Base-by-base conservation (phyloP, 2,329 filamentous ascomycete genomes). In the Trichothecium sympodiale region DNA sequence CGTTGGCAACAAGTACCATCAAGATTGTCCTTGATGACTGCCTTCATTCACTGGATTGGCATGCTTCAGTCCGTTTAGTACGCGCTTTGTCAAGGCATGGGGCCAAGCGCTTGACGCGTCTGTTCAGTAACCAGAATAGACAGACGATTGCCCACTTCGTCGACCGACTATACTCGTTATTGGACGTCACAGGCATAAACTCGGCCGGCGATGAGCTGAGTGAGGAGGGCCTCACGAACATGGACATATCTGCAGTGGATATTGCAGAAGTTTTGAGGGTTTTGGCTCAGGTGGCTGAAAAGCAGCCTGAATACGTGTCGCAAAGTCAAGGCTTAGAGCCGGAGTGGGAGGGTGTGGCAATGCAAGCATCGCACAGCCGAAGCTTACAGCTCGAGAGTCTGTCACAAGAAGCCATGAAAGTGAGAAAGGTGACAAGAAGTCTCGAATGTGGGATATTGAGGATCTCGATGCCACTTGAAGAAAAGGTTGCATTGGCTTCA, bases 11-110 rank as follows among this genome's bases (percentile, higher is more conserved):
- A 13, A 29, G 33, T 3, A 44, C 56, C 1, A 46, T 63, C n/a
- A 49, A 44, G 31, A 51, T 57, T 14, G 37, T 71, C 2, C 47
- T 70, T 17, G 59, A 65, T 32, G 51, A 59, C 18, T 65, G 62
- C 38, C 52, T 67, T 8, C 46, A 53, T 29, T 49, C 53, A 3
- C 43, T 68, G 14, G 65, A 70, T 40, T 60, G 57, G 57, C 51
- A 41, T 34, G 54, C 51, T 17, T 51, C 55, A 2, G 42, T 55
- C n/a, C 42, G 43, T 10, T 35, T 61, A 27, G 42, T 58, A 5
- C 48, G 48, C 15, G 52, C 50, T 5, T 46, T 61, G 29, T 40
- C 47, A 8, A 29, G 43, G 5, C 44, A 41, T 15, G 32, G 41
- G 3, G 34, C 20, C 6, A 25, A 10, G 20, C 20, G 20, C 6